Conservation (phyloP, 148 eudicot species). For the Chenopodium album region DNA sequence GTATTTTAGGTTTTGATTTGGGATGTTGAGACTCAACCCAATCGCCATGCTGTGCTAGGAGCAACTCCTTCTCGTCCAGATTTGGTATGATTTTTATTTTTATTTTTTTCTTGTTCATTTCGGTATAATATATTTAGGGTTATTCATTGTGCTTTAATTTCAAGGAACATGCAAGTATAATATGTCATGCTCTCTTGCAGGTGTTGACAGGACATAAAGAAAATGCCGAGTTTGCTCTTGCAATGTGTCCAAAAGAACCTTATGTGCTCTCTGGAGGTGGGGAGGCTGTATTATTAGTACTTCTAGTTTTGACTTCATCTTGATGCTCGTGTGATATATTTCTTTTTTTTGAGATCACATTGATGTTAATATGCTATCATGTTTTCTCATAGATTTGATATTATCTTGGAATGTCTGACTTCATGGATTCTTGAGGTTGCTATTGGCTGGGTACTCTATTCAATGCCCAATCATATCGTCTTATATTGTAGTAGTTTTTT, state of each 20-base stretch:
- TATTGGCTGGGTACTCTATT: not conserved
- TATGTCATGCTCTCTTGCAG: constrained; percentile 33
- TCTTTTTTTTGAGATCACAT: not conserved
- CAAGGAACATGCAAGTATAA: not conserved
- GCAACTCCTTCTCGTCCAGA: constrained; percentile 84
- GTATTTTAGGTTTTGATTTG: constrained; percentile 71
- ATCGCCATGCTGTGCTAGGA: constrained; percentile 80
- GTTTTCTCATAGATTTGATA: not conserved
- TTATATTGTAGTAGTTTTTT: not conserved
- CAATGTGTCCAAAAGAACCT: constrained; percentile 85
- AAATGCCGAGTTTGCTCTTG: constrained; percentile 97
- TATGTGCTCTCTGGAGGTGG: constrained; percentile 97
- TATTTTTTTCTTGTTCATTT: not conserved
- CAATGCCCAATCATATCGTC: not conserved
- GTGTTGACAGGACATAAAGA: constrained; percentile 88
- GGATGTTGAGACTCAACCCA: constrained; percentile 91
- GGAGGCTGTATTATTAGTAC: constrained; percentile 7
- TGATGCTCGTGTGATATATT: constrained; percentile 2
- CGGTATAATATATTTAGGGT: not conserved
- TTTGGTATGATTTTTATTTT: constrained; percentile 45
- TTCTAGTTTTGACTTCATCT: not conserved
- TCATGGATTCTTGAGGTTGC: not conserved
- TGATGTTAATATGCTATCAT: not conserved
- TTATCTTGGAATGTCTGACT: not conserved
- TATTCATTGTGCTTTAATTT: not conserved